Evolutionary conservation across 129 eudicot genomes (phyloP).

Genomic region (Oenanthe sinensis): DNA sequence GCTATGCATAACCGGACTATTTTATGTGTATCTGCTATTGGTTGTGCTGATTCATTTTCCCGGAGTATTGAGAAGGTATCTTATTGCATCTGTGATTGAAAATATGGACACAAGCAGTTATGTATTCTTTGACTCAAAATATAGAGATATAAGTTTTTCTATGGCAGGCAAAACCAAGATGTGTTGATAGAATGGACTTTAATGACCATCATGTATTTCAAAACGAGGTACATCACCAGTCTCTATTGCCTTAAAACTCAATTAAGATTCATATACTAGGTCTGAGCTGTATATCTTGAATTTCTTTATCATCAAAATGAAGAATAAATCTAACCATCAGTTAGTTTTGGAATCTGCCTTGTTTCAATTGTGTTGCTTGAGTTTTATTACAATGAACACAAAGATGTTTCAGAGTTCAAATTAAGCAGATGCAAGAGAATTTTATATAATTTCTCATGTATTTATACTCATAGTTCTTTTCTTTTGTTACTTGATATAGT

Average conservation of each 20-base stretch:
- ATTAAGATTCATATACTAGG: background rate
- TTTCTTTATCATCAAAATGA: background rate
- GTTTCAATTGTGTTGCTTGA: background rate
- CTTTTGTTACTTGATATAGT: background rate
- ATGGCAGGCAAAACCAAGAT: slow-evolving; percentile 56
- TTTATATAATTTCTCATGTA: background rate
- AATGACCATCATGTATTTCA: slow-evolving; percentile 72
- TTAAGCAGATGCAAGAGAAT: background rate
- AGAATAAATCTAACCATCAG: background rate
- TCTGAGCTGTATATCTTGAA: background rate
- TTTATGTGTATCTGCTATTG: slow-evolving; percentile 84
- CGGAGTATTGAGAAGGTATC: slow-evolving; percentile 59
- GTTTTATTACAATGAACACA: background rate
- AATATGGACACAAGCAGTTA: background rate
- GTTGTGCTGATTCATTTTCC: slow-evolving; percentile 65
- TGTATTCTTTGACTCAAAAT: background rate
- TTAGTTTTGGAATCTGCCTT: background rate
- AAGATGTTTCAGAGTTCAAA: background rate
- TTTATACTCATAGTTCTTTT: background rate
- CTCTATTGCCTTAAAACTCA: background rate
- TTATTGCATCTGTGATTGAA: background rate
- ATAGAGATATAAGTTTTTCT: background rate
- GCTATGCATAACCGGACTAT: slow-evolving; percentile 20
- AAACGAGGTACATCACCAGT: slow-evolving; percentile 36
- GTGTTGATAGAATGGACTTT: slow-evolving; percentile 65